phyloP scores from a whole-genome alignment of 768 basidiomycete species.

The Tulasnella sp. region DNA sequence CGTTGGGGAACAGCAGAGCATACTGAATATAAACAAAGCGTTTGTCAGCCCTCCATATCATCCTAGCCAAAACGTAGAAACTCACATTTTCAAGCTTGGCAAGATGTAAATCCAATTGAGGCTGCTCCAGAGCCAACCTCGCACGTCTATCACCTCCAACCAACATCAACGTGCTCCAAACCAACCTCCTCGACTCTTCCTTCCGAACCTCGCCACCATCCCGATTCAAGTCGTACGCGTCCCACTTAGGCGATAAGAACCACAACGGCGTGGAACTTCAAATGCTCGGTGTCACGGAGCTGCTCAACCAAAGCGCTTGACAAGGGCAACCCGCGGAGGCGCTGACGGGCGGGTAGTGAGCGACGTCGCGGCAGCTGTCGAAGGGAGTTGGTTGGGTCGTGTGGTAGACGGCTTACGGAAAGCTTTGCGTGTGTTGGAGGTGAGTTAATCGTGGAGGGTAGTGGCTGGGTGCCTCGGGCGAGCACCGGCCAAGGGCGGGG shows the following conservation, averaged over 20 bases:
- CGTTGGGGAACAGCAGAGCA: slow-evolving; percentile 18
- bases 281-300: neutral
- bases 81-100: slow-evolving; percentile 20
- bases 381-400: slow-evolving; percentile 9
- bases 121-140: slow-evolving; percentile 10
- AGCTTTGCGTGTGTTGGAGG: neutral
- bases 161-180: slow-evolving; percentile 20
- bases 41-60: neutral
- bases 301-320: neutral
- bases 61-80: neutral
- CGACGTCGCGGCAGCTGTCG: neutral
- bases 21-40: neutral
- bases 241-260: slow-evolving; percentile 21
- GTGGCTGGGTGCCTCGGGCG: neutral
- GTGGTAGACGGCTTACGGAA: neutral
- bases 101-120: slow-evolving; percentile 15
- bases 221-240: slow-evolving; percentile 5
- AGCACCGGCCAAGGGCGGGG: slow-evolving; percentile 9
- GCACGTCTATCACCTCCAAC: slow-evolving; percentile 12
- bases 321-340: neutral
- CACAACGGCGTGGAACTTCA: slow-evolving; percentile 19
- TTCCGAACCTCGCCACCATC: slow-evolving; percentile 10
- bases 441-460: neutral
- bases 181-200: slow-evolving; percentile 21
- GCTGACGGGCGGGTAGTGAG: neutral